A percentile compares a stretch with the other conserved stretches of the same genome.
Evolutionary conservation across 495 filamentous ascomycete genomes (phyloP).

Genomic region (Neurospora pannonica): DNA sequence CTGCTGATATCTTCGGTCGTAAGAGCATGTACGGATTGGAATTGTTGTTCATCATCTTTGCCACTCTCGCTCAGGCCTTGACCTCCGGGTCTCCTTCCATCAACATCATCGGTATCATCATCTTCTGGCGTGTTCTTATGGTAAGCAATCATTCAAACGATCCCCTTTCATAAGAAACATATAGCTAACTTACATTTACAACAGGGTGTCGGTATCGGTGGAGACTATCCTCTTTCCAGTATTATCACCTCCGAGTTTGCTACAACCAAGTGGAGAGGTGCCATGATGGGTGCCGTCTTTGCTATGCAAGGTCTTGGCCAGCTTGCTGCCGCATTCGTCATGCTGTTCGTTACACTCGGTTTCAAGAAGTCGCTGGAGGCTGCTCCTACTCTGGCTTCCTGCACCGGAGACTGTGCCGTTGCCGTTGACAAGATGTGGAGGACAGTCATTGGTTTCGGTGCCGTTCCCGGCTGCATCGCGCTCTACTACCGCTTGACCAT

Average conservation of each 20-base stretch:
- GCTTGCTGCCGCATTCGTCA: slow-evolving; percentile 59
- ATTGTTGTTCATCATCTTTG: slow-evolving; percentile 78
- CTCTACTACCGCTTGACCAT: slow-evolving; percentile 85
- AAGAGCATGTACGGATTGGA: slow-evolving; percentile 86
- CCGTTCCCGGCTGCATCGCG: slow-evolving; percentile 66
- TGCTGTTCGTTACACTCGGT: slow-evolving; percentile 59
- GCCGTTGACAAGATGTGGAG: slow-evolving; percentile 87
- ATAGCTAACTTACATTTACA: not conserved
- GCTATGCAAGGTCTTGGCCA: slow-evolving; percentile 78
- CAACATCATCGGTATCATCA: slow-evolving; percentile 63
- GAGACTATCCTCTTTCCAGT: slow-evolving; percentile 76
- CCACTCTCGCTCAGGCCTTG: slow-evolving; percentile 69
- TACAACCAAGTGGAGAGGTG: slow-evolving; percentile 65
- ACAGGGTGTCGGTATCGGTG: slow-evolving; percentile 66
- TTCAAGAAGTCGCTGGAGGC: slow-evolving; percentile 59
- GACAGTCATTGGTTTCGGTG: slow-evolving; percentile 65
- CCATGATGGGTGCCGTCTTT: slow-evolving; percentile 80
- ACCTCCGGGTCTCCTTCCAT: slow-evolving; percentile 57
- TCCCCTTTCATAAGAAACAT: not conserved
- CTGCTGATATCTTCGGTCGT: slow-evolving; percentile 70
- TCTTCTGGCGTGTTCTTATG: slow-evolving; percentile 89
- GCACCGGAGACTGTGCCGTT: slow-evolving; percentile 53
- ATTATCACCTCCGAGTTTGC: slow-evolving; percentile 81
- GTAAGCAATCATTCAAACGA: slow-evolving; percentile 23
- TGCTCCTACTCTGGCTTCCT: slow-evolving; percentile 38